Base-by-base conservation (phyloP, 2,329 filamentous ascomycete species). In the Tolypocladium ovalisporum region DNA sequence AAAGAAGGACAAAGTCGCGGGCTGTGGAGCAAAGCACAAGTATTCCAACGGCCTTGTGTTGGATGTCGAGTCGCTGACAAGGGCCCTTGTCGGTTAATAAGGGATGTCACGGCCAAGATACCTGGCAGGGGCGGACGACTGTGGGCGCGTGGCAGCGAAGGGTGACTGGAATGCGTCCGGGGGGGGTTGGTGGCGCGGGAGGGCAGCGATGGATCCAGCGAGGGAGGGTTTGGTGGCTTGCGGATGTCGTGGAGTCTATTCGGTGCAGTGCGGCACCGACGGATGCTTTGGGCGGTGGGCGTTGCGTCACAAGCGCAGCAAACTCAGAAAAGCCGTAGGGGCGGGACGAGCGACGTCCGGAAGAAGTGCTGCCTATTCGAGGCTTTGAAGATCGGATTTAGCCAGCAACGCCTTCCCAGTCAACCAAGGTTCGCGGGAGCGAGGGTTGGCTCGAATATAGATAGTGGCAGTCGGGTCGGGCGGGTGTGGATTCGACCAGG, bases 141-240 rank as follows among this genome's bases (percentile, higher is more conserved):
- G 22, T 12, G 34, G 34, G 44, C 24, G 44, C 17, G 27, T 17
- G 17, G 27, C 27, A 29, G 44, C 17, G 13, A 52, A 40, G 59
- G 52, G 54, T 13, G 60, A 62, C 61, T 66, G 65, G 65, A 66
- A 67, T 67, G 65, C 54, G 36, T 36, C 44, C 37, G 19, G 49
- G 32, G 39, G 40, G 40, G 40, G 40, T 40, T 56, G 47, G 55
- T 52, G 29, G 54, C 54, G 54, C 40, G 32, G 54, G 17, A 44
- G 39, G 39, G 17, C 32, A 37, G 51, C 36, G 53, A 22, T 42
- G 27, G n/a, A n/a, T n/a, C n/a, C n/a, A 47, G 40, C 54, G 42
- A 54, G 27, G 24, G 54, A 47, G 60, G 62, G 60, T 67, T 67
- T 59, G 56, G 61, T 62, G 62, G 63, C 63, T 62, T 61, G 54